Base-by-base conservation (phyloP, 495 filamentous ascomycete genomes). In the Talaromyces liani region DNA sequence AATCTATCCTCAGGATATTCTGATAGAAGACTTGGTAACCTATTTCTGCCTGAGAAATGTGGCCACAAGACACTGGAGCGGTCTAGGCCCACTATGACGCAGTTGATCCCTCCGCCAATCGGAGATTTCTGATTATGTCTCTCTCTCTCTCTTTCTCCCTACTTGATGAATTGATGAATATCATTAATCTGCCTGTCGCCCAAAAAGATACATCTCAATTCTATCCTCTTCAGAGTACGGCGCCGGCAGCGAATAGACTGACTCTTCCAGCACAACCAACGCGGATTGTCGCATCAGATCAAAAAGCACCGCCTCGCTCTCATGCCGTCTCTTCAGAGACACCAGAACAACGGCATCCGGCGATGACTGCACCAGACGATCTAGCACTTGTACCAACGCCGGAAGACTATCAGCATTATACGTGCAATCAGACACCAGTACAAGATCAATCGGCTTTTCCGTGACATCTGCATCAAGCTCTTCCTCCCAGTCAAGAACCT, bases 351-450 rank as follows among this genome's bases (percentile, higher is more conserved):
- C 65, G 1, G 77, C 78, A 62, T 80, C 71, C n/a, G 80, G 80
- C 6, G 80, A 85, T 54, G 57, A 65, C 41, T 74, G 64, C 27
- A 79, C 73, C 49, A 97, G 69, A 7, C 77, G 77, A 20, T 75
- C 71, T 14, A 98, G 77, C 0, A 89, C 90, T 39, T 77, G 75
- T 3, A 97, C 91, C 36, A 98, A 77, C 9, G 85, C 81, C 16
- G 89, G 89, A 39, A 92, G 76, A 53, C 86, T 91, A 71, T 94
- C 91, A 34, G 85, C 80, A 71, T 98, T 98, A 76, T 98, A 98
- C 10, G 92, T 98, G 78, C 94, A 97, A 70, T 98, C 94, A 18
- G 92, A 91, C 1, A 96, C 80, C 5, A 96, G 72, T 24, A 97
- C 79, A 34, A 98, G 68, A 71, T 96, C 88, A 73, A 88, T 86